Evolutionary conservation across 176 grass and related monocot genomes (phyloP).

Genomic region (Pontederia crassipes): DNA sequence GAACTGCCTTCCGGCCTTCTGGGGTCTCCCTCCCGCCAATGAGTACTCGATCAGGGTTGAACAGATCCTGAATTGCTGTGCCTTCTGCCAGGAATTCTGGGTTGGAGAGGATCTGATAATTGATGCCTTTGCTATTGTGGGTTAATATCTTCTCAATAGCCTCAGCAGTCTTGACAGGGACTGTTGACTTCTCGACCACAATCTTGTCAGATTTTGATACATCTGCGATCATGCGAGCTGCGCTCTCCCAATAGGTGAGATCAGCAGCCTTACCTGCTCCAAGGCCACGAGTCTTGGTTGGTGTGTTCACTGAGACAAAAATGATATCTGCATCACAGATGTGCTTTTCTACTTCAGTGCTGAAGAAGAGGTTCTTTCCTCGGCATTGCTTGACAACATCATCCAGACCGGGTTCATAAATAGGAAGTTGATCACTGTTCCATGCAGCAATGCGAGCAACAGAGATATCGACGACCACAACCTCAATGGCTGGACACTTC

Average conservation of each 20-base stretch:
- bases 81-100: constrained; percentile 89
- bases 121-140: constrained; percentile 95
- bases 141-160: constrained; percentile 92
- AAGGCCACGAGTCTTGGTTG: constrained; percentile 86
- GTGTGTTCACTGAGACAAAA: constrained; percentile 84
- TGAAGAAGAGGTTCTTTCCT: constrained; percentile 84
- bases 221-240: constrained; percentile 88
- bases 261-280: constrained; percentile 88
- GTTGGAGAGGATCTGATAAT: constrained; percentile 94
- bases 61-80: constrained; percentile 66
- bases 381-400: constrained; percentile 80
- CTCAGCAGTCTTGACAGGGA: constrained; percentile 86
- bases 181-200: constrained; percentile 88
- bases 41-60: constrained; percentile 70
- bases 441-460: constrained; percentile 66
- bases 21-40: constrained; percentile 85
- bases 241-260: constrained; percentile 91
- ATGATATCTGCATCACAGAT: constrained; percentile 78
- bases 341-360: constrained; percentile 67
- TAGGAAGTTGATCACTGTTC: constrained; percentile 80
- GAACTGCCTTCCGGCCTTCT: constrained; percentile 50
- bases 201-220: constrained; percentile 92
- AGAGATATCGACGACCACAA: constrained; percentile 63
- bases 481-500: constrained; percentile 73
- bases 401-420: constrained; percentile 78